A percentile compares a stretch with the other conserved stretches of the same genome.
Conservation (phyloP, 2,329 filamentous ascomycete species). For the Gnomoniopsis sp. region DNA sequence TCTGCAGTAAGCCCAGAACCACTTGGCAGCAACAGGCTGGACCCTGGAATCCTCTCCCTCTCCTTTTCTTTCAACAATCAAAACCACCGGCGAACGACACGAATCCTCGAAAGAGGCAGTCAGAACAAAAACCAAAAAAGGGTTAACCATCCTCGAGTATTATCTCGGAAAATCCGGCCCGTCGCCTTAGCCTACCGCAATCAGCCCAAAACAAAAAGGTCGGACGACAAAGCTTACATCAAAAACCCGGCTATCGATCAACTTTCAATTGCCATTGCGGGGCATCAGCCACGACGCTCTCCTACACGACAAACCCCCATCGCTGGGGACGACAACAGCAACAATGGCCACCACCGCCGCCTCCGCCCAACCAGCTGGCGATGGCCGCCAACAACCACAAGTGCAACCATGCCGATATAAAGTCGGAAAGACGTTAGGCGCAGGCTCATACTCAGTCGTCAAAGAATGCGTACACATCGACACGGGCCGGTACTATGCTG, state of each 20-base stretch:
- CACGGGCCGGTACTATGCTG: constrained; percentile 95
- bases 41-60: constrained; percentile 14
- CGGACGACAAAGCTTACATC: neutral
- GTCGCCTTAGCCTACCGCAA: neutral
- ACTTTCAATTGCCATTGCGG: constrained; percentile 2
- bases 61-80: neutral
- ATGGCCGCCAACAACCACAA: constrained; percentile 46
- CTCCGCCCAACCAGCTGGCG: constrained; percentile 16
- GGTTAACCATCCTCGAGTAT: neutral
- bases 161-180: neutral
- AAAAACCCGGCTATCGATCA: constrained; percentile 3
- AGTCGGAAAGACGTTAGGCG: constrained; percentile 94
- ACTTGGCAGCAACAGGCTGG: neutral
- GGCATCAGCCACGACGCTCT: constrained; percentile 11
- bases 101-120: neutral
- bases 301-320: neutral
- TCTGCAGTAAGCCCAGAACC: constrained; percentile 6
- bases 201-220: neutral
- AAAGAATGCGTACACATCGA: constrained; percentile 99
- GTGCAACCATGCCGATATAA: constrained; percentile 97
- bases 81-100: neutral
- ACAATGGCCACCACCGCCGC: constrained; percentile 9
- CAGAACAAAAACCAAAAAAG: neutral
- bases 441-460: constrained; percentile 95
- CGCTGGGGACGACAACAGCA: neutral